These are phyloP conservation scores for Plasmodium yoelii DNA, from an alignment of 169 alveolate species.

Conservation along the genomic window DNA sequence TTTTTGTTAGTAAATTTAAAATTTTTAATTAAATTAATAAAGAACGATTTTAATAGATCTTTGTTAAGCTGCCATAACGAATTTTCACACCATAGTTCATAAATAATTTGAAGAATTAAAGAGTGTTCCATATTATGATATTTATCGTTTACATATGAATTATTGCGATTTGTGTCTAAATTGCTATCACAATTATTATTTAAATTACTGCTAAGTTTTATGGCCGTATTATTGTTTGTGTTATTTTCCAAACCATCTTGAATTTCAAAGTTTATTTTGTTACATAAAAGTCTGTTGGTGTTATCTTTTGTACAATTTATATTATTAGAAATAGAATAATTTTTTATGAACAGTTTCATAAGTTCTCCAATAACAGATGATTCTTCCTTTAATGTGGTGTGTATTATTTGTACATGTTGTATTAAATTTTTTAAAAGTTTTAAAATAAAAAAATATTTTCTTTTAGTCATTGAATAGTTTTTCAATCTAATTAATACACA, in stretches of 20 bases:
- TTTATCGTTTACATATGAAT: background rate
- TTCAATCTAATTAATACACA: constrained; percentile 72
- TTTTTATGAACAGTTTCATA: constrained; percentile 39
- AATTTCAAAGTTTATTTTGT: background rate
- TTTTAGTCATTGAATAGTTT: constrained; percentile 33
- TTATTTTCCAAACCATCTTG: background rate
- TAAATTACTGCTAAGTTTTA: background rate
- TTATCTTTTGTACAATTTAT: background rate
- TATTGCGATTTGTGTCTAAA: background rate
- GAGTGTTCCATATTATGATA: constrained; percentile 11
- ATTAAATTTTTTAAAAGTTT: constrained; percentile 56
- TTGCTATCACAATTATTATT: background rate
- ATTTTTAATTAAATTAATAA: constrained; percentile 37
- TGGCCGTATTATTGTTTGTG: background rate
- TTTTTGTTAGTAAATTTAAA: constrained; percentile 65
- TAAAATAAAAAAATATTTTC: constrained; percentile 51
- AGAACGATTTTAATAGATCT: constrained; percentile 50
- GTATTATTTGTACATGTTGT: constrained; percentile 41
- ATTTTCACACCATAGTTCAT: constrained; percentile 59
- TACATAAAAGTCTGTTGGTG: background rate
- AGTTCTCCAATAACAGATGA: constrained; percentile 56
- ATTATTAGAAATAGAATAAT: constrained; percentile 15
- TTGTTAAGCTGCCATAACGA: constrained; percentile 69
- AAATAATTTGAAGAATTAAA: constrained; percentile 58
- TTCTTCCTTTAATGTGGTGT: constrained; percentile 53